These are phyloP conservation scores for Dendryphion nanum DNA, from an alignment of 2,329 filamentous ascomycete genomes.

Conservation along the genomic window DNA sequence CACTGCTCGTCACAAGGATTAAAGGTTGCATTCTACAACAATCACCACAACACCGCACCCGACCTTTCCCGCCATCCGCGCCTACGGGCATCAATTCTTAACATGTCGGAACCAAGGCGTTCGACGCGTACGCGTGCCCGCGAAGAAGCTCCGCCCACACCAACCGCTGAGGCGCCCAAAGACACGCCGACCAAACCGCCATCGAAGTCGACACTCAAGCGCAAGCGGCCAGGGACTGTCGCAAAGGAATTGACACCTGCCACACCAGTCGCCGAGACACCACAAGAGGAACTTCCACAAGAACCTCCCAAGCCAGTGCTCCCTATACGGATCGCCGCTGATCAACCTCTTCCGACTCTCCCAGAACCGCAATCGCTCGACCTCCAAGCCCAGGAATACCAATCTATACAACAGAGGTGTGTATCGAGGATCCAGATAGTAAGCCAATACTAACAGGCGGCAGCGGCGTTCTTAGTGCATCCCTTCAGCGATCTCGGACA, in stretches of 20 bases:
- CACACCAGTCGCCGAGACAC: constrained; percentile 18
- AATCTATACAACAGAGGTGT: constrained; percentile 71
- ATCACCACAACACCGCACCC: too few relatives aligned
- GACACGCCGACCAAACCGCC: constrained; percentile 23
- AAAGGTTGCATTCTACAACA: too few relatives aligned
- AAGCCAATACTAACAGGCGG: too few relatives aligned
- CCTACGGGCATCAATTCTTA: constrained; percentile 2
- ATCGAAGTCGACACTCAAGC: constrained; percentile 30
- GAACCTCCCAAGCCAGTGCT: constrained; percentile 37
- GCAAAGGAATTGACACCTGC: constrained; percentile 25
- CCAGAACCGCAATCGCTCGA: constrained; percentile 64
- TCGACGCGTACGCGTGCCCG: constrained; percentile 36
- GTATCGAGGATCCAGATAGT: constrained; percentile 5
- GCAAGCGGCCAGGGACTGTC: constrained; percentile 25
- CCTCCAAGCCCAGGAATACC: constrained; percentile 65
- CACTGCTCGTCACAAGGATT: too few relatives aligned
- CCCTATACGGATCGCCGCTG: constrained; percentile 62
- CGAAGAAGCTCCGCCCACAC: constrained; percentile 23
- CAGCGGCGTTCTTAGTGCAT: constrained; percentile 70
- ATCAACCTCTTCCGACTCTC: constrained; percentile 69
- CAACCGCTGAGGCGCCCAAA: constrained; percentile 23
- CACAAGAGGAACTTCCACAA: constrained; percentile 4
- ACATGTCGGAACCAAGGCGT: constrained; percentile 37
- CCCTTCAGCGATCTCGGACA: constrained; percentile 68
- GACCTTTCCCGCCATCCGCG: too few relatives aligned